Evolutionary conservation across 768 basidiomycete species (phyloP), one percentile per base, ranked within the genome.

Genomic region (Aureoboletus auriporus): DNA sequence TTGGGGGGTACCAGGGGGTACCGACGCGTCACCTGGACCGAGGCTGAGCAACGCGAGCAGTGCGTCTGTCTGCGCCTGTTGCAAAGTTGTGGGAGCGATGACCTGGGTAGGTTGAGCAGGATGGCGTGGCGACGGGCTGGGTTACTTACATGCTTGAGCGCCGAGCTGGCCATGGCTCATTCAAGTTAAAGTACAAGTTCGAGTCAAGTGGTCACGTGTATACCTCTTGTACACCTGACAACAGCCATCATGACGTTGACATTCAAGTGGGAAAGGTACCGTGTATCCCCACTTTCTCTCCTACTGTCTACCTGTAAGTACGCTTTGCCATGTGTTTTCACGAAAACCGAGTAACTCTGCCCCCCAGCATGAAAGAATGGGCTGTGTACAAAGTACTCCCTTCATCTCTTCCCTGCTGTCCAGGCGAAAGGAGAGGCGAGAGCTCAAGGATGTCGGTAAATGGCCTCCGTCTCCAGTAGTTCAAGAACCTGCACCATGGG

Each of bases 21-120:
- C 49, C 5, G 66, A 56, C 12, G 84, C 72, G 34, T 79, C 75
- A 64, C 93, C 20, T 23, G 20, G 20, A 23, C 20, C 92, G 57
- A 97, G 80, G 66, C 91, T 94, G 55, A 99, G 82, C 27, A 99
- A 72, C 12, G 84, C 77, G 26, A 94, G 78, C 33, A 99, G 74
- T 3, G 93, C 87, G 53, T 79, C 75, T 12, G 92, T 93, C 70
- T 98, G 96, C 4, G 84, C 78, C 64, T 92, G 85, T 59, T 96
- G 92, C 40, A 99, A 76, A 3, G 91, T 89, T 39, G 73, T 63
- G 36, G 77, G 63, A 8, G 78, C 61, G 42, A 71, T 66, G 30
- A 66, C 69, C 62, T 76, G 52, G 44, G 58, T 55, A 56, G 64
- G 67, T 46, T 67, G 69, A 74, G 41, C n/a, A 46, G 42, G 52